Conservation (phyloP, 2,329 filamentous ascomycete genomes). For the Colletotrichum costaricense region DNA sequence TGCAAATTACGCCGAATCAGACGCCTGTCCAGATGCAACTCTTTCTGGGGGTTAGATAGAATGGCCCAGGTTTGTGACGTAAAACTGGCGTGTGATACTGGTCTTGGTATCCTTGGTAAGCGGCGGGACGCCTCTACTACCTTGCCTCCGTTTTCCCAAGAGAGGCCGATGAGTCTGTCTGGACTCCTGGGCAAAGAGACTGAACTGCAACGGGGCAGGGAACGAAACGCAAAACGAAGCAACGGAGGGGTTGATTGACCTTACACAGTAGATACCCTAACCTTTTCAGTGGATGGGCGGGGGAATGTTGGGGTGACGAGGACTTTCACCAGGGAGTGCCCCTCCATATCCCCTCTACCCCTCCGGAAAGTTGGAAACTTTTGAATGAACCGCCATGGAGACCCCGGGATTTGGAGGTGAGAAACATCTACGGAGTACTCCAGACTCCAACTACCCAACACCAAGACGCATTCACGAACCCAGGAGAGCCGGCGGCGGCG, state of each 20-base stretch:
- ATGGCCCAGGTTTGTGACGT: slow-evolving; percentile 20
- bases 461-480: background rate
- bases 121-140: slow-evolving; percentile 3
- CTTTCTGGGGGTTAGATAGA: background rate
- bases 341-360: background rate
- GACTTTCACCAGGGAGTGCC: background rate
- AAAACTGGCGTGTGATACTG: slow-evolving; percentile 10
- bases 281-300: slow-evolving; percentile 28
- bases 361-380: background rate
- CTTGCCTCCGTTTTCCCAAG: background rate
- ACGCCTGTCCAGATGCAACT: background rate
- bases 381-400: background rate
- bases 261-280: background rate
- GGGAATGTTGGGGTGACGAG: slow-evolving; percentile 6
- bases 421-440: background rate
- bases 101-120: slow-evolving; percentile 31
- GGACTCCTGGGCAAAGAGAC: slow-evolving; percentile 8
- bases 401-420: background rate
- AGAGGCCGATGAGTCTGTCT: background rate
- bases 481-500: slow-evolving; percentile 12
- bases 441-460: background rate
- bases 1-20: slow-evolving; percentile 9
- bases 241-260: slow-evolving; percentile 4
- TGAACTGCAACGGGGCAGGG: background rate
- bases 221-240: slow-evolving; percentile 10